Evolutionary conservation across 2,329 filamentous ascomycete genomes (phyloP).

Genomic region (Neocatenulostroma microsporum): DNA sequence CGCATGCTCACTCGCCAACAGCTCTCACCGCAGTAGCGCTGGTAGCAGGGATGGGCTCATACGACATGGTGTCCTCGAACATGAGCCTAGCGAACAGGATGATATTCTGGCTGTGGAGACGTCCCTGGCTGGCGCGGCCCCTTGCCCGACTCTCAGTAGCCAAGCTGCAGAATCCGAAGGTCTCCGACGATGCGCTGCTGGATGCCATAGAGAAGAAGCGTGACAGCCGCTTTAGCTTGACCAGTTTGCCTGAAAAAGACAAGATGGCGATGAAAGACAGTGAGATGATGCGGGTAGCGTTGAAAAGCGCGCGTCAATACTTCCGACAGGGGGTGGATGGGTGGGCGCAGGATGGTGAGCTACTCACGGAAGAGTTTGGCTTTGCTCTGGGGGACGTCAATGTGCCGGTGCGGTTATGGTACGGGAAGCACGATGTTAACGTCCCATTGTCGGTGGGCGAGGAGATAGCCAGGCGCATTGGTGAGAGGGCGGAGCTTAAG

Average conservation of each 20-base stretch:
- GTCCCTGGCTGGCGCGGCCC: not conserved
- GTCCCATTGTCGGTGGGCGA: not conserved
- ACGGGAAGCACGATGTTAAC: constrained; percentile 1
- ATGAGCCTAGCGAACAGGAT: too few species aligned
- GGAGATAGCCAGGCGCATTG: constrained; percentile 2
- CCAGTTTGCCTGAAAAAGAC: not conserved
- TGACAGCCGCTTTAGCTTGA: not conserved
- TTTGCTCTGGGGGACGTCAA: not conserved
- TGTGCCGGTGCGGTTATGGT: constrained; percentile 1
- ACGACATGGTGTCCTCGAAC: too few species aligned
- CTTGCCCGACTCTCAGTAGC: not conserved
- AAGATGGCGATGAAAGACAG: not conserved
- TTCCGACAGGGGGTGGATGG: constrained; percentile 2
- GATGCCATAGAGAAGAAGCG: not conserved
- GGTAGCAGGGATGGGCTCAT: not conserved
- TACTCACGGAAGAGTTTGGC: not conserved
- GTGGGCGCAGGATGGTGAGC: not conserved
- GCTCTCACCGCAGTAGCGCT: not conserved
- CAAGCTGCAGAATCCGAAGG: not conserved
- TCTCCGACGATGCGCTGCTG: not conserved
- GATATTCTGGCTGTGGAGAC: too few species aligned
- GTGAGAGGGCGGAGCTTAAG: not conserved
- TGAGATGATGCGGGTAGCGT: not conserved
- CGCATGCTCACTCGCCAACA: not conserved
- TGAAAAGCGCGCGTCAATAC: not conserved